Evolutionary conservation across 768 basidiomycete species (phyloP).

Genomic region (Naematelia aurantialba): DNA sequence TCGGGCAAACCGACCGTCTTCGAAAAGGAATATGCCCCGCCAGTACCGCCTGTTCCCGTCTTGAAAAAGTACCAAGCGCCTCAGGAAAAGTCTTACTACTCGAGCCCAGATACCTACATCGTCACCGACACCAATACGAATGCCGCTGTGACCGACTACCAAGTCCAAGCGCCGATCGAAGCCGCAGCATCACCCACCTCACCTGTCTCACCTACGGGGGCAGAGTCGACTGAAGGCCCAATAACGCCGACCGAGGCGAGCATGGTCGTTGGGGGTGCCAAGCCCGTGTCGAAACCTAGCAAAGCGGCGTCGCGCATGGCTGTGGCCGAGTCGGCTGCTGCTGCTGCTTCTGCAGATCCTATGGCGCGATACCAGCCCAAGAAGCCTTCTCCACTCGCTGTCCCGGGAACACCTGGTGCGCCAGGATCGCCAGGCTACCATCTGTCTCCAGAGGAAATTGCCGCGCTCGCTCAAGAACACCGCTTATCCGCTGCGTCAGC

Average conservation of each 20-base stretch:
- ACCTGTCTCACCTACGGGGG: too few relatives aligned
- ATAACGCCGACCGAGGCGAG: too few relatives aligned
- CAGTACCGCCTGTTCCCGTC: conserved; percentile 27
- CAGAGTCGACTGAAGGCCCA: too few relatives aligned
- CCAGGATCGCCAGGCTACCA: background rate
- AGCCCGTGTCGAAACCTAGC: conserved; percentile 1
- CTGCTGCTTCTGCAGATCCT: conserved; percentile 28
- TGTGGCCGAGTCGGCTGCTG: conserved; percentile 35
- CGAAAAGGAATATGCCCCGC: conserved; percentile 17
- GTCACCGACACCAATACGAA: background rate
- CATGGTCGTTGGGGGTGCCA: too few relatives aligned
- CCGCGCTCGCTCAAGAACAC: background rate
- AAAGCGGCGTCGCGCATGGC: conserved; percentile 29
- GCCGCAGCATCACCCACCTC: background rate
- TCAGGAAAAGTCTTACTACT: background rate
- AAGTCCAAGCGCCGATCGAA: background rate
- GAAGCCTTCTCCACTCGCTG: conserved; percentile 39
- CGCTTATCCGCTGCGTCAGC: background rate
- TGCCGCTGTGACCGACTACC: background rate
- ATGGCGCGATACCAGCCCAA: conserved; percentile 29
- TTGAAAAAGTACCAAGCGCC: conserved; percentile 14
- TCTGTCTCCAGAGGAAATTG: conserved; percentile 4
- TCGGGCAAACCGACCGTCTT: conserved; percentile 14
- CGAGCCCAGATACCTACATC: too few relatives aligned
- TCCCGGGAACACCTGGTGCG: conserved; percentile 1